Conservation (phyloP, 768 basidiomycete species). For the Paxillus involutus region DNA sequence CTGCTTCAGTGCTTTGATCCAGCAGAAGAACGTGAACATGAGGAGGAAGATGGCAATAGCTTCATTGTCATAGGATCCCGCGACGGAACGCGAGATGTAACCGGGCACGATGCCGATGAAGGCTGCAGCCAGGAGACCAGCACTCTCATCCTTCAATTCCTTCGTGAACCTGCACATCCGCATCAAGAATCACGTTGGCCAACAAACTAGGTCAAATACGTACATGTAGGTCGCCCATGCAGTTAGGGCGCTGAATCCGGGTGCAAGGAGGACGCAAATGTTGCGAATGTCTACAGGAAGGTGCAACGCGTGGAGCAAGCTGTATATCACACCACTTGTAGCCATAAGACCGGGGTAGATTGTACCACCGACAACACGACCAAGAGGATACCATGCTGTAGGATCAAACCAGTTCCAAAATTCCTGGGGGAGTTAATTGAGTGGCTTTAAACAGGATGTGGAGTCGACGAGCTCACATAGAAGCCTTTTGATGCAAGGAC, state of each 20-base stretch:
- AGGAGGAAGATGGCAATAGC: constrained; percentile 99
- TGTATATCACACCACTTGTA: constrained; percentile 97
- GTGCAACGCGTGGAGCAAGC: constrained; percentile 80
- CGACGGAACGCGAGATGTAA: constrained; percentile 98
- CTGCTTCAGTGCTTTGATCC: constrained; percentile 95
- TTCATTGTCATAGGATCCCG: constrained; percentile 99
- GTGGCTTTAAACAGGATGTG: not conserved
- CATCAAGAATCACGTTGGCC: not conserved
- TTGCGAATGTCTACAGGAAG: constrained; percentile 98
- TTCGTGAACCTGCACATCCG: constrained; percentile 77
- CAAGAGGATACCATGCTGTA: constrained; percentile 98
- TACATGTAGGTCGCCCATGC: constrained; percentile 97
- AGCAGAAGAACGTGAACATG: constrained; percentile 97
- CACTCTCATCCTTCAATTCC: constrained; percentile 93
- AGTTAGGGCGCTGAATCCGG: constrained; percentile 94
- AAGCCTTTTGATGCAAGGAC: constrained; percentile 92
- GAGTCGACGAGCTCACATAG: constrained; percentile 60
- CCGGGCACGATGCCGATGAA: constrained; percentile 98
- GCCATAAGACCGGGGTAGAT: constrained; percentile 99
- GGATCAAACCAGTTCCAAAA: constrained; percentile 99
- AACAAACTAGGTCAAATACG: constrained; percentile 22
- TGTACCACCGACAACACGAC: constrained; percentile 97
- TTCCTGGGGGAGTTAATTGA: constrained; percentile 55
- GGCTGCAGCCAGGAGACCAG: constrained; percentile 94
- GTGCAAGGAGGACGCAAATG: constrained; percentile 94